phyloP scores from a whole-genome alignment of 169 alveolate genomes.

The Neospora caninum region DNA sequence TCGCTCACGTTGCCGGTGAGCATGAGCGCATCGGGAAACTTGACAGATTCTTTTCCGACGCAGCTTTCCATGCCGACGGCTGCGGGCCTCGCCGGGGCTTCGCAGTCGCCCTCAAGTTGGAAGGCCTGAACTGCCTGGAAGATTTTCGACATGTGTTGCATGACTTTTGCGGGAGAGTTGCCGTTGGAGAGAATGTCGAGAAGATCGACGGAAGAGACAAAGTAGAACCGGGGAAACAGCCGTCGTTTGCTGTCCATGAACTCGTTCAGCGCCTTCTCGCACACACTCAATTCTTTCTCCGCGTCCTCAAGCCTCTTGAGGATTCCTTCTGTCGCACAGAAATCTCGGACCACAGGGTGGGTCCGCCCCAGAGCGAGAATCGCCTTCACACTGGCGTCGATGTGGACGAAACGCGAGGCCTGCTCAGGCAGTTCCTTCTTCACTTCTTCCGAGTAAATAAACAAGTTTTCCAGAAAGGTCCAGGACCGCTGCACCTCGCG shows the following conservation, averaged over 20 bases:
- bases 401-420: conserved; percentile 92
- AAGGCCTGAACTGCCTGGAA: conserved; percentile 91
- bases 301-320: conserved; percentile 88
- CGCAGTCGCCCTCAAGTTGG: conserved; percentile 77
- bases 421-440: conserved; percentile 96
- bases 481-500: conserved; percentile 96
- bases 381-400: conserved; percentile 92
- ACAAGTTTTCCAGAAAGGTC: conserved; percentile 96
- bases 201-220: conserved; percentile 94
- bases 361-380: conserved; percentile 87
- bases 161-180: conserved; percentile 93
- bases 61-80: conserved; percentile 89
- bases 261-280: conserved; percentile 96
- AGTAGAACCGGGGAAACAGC: conserved; percentile 97
- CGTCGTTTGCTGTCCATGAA: conserved; percentile 95
- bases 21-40: conserved; percentile 86
- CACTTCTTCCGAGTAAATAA: conserved; percentile 96
- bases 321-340: conserved; percentile 88
- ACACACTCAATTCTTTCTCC: conserved; percentile 87
- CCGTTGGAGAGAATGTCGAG: conserved; percentile 96
- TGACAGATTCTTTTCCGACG: conserved; percentile 91
- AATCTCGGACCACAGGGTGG: conserved; percentile 82
- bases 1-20: conserved; percentile 87
- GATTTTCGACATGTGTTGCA: conserved; percentile 95
- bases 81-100: conserved; percentile 55